Evolutionary conservation across 1,284 basidiomycete genomes (phyloP), one percentile per base, ranked within the genome.

Genomic region (Papiliotrema flavescens): DNA sequence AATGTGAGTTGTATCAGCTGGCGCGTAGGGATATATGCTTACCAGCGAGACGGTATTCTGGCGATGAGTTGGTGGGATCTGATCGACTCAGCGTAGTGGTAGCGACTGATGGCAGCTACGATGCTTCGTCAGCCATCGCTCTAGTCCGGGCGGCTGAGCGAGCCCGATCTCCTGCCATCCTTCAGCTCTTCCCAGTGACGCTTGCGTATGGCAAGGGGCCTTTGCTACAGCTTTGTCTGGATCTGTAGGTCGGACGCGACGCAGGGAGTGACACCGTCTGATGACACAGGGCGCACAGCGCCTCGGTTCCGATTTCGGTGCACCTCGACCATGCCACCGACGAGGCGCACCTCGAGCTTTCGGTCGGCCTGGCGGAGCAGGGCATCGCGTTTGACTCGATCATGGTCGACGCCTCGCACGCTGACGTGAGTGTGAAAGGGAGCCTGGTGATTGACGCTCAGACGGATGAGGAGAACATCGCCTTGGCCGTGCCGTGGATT

Each of bases 281-380:
- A 65, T 72, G 87, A 13, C 86, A 85, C 62, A 88, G 87, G 4
- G 70, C 70, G 11, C 72, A 74, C 57, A 59, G 54, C 22, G 79
- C 78, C 7, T 68, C 74, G 2, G 75, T 80, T 19, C 72, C 74
- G 9, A 75, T 79, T 23, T 63, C 71, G 44, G 69, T 79, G 43
- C 71, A 80, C 66, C 64, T 78, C 56, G 67, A 79, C 66, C 63
- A 79, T 60, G 78, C 78, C 14, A 79, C 79, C 47, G 78, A 78
- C 57, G 74, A 71, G 37, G 76, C 74, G 47, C 72, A 77, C 44
- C 75, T 80, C 28, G 76, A 77, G 49, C 71, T 75, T 15, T 74
- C 78, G 0, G 64, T 77, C 47, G 64, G 63, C 37, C 68, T 77
- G 22, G 76, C 74, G 5, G 76, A 77, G 55, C 49, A 69, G 44